phyloP scores from a whole-genome alignment of 495 filamentous ascomycete genomes.

The Elasticomyces elasticus region DNA sequence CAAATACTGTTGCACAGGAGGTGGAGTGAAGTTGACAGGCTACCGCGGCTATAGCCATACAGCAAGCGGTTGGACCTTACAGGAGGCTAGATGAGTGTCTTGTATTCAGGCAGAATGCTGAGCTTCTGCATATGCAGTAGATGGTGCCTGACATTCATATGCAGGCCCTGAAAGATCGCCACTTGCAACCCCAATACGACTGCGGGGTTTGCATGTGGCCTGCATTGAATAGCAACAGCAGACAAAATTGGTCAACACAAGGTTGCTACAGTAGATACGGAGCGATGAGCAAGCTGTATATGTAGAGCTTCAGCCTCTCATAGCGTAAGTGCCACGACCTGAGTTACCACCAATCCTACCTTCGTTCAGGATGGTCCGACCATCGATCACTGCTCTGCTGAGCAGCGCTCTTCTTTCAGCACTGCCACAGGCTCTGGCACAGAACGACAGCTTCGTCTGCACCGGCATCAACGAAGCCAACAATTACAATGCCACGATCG shows the following conservation, averaged over 20 bases:
- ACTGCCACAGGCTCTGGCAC: background rate
- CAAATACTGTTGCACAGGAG: background rate
- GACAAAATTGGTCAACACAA: too few species aligned
- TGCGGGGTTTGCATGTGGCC: background rate
- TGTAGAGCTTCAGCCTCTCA: background rate
- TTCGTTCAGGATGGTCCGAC: background rate
- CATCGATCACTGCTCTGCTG: background rate
- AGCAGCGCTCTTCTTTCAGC: background rate
- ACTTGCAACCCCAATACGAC: background rate
- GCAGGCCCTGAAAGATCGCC: background rate
- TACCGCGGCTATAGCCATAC: too few species aligned
- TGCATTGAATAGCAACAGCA: background rate
- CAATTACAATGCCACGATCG: conserved; percentile 3
- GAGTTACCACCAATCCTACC: background rate
- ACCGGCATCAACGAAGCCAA: conserved; percentile 5
- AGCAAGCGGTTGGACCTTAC: background rate
- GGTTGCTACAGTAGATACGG: too few species aligned
- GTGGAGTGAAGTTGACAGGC: background rate
- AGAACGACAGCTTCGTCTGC: conserved; percentile 13
- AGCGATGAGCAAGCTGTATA: too few species aligned
- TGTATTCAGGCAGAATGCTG: background rate
- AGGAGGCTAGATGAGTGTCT: background rate
- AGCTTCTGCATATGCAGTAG: background rate
- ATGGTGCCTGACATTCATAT: background rate
- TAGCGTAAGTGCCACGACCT: background rate